Percentiles rank a stretch among this genome's conserved stretches.
Conservation (phyloP, 2,329 filamentous ascomycete species). For the Fusarium udum region DNA sequence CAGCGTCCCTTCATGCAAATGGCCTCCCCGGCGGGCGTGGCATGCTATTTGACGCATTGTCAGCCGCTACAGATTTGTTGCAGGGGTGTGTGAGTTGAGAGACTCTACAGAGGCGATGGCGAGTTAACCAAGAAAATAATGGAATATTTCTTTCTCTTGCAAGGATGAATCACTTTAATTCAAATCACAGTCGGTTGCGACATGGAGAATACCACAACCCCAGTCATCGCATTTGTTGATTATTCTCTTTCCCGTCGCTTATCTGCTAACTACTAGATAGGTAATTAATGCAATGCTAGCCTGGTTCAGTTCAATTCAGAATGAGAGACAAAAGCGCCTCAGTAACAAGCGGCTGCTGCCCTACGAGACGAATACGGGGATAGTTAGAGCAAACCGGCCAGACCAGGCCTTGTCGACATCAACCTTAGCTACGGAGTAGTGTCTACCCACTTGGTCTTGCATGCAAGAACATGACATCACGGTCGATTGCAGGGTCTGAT, state of each 20-base stretch:
- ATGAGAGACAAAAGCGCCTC: conserved; percentile 16
- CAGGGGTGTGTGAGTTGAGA: conserved; percentile 15
- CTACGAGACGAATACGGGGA: conserved; percentile 2
- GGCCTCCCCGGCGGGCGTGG: conserved; percentile 10
- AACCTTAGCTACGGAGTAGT: background rate
- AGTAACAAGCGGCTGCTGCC: conserved; percentile 23
- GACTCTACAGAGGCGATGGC: conserved; percentile 6
- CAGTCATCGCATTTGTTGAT: conserved; percentile 9
- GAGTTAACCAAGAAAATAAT: background rate
- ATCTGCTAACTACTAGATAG: conserved; percentile 9
- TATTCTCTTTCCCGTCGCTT: conserved; percentile 22
- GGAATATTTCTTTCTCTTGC: conserved; percentile 1
- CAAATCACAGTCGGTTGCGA: background rate
- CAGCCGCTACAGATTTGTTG: conserved; percentile 29
- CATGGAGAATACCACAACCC: conserved; percentile 15
- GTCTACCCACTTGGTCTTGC: conserved; percentile 14
- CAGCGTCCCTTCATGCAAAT: conserved; percentile 23
- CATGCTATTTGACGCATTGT: conserved; percentile 31
- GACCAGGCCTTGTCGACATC: conserved; percentile 5
- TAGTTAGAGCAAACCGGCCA: conserved; percentile 7
- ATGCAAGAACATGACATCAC: conserved; percentile 38
- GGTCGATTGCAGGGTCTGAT: conserved; percentile 11
- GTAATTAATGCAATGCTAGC: conserved; percentile 19
- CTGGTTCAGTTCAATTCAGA: background rate
- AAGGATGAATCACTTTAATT: conserved; percentile 3